Evolutionary conservation across 345 rosid species (phyloP), one percentile per base, ranked within the genome.

Genomic region (Ricinus communis): DNA sequence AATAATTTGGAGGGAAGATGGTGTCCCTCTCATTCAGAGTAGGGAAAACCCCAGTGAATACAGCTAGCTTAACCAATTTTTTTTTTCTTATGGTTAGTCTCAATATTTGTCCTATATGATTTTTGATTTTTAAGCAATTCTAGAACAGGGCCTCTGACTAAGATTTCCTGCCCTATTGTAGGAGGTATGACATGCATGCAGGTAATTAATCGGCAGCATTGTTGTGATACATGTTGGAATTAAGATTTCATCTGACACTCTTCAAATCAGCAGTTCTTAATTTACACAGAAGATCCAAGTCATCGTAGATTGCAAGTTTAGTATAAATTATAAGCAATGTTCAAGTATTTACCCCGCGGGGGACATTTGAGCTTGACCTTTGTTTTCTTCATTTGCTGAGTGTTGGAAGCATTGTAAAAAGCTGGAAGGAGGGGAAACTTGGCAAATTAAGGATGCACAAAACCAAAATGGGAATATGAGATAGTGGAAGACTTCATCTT

Each of bases 1-100:
- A 28, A 78, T 94, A 57, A 74, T 74, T 73, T 90, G 95, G 97
- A 85, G 97, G 80, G 88, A 87, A 72, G 98, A 94, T 16, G 96
- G 91, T 0, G 93, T 90, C 51, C 97, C 97, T 71, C 78, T 92
- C 72, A 86, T 94, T 33, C 87, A 50, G 59, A 86, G 86, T 79
- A 86, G 82, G 83, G 85, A 80, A 33, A 76, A 84, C 31, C 88
- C 85, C 0, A 68, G 80, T 1, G 67, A 86, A 22, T 86, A 63
- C 68, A 59, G 71, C 46, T 91, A 84, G 75, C 49, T 12, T 30
- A 33, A 11, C 28, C 45, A 38, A 53, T 5, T 53, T 24, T 14
- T 1, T 51, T 40, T 30, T 31, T 47, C 31, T 59, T 30, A 8
- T 30, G 7, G 57, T 33, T 13, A 33, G 57, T 25, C 1, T 19